Evolutionary conservation across 1,284 basidiomycete species (phyloP), one percentile per base, ranked within the genome.

Genomic region (Hypsizygus ulmarius): DNA sequence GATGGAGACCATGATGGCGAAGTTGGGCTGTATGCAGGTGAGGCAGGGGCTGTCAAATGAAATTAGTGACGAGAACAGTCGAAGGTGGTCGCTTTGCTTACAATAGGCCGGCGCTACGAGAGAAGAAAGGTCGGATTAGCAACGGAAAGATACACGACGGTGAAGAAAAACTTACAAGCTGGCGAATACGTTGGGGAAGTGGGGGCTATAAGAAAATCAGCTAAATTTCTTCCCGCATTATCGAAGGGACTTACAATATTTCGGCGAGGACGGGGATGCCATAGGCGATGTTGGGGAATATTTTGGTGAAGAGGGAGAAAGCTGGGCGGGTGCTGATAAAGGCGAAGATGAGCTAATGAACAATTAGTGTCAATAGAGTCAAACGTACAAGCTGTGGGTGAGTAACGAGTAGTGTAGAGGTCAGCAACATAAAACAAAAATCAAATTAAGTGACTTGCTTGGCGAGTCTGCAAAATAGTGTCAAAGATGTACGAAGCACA

Each of bases 141-240:
- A 58, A 48, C 14, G 53, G 57, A 47, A 60, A 45, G 39, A 43
- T 14, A 18, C n/a, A 19, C 44, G 14, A 12, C 40, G 1, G 18
- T 35, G 2, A 40, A 28, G 34, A 3, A 28, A n/a, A 19, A 78
- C 84, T 77, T 66, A 87, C 85, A 90, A 44, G 87, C 83, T 57
- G 88, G 87, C 39, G 88, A 90, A 71, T 90, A 91, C 2, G 87
- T 79, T 3, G 89, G 89, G 5, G 87, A 89, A 5, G 87, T 87
- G n/a, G 87, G 86, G 44, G 86, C 87, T 87, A 55, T 5, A 58
- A 18, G 42, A 48, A 43, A 29, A 16, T 56, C 21, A 29, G 60
- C 41, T 14, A 44, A 18, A n/a, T 37, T 7, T 14, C 29, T 18
- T 54, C 6, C 14, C 1, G 44, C 12, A 12, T 4, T 16, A 38